Base-by-base conservation (phyloP, 345 rosid species). In the Sonneratia alba region DNA sequence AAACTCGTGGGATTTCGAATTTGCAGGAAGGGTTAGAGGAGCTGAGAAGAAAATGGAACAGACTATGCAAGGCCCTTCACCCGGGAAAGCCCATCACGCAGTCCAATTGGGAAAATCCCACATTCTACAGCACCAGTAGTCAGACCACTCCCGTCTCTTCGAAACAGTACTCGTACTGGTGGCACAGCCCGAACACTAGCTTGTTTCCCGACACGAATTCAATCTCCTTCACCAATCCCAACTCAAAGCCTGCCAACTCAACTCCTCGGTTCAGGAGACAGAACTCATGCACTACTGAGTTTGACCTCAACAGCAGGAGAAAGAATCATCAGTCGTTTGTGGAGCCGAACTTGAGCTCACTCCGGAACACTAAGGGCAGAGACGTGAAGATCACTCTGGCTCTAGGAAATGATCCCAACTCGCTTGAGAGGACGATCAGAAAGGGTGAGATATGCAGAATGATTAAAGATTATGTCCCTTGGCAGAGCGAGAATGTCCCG, bases 361-460 rank as follows among this genome's bases (percentile, higher is more conserved):
- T 89, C 67, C 86, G 80, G 83, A 83, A 76, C 72, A 76, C 70
- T 63, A 85, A 80, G 73, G 88, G 80, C 36, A 80, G 82, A 71
- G 95, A 91, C 66, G 81, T 83, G 22, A 91, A 84, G 79, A 84
- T 89, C 76, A 86, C 89, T 49, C 95, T 91, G 77, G 89, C 85
- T 16, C 91, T 91, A 65, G 95, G 97, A 9, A 87, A 70, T 77
- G 83, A 77, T 65, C 69, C 78, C 19, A 18, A n/a, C 14, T 42
- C 53, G 55, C 70, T 68, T 15, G 56, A 68, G 70, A 15, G 49
- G 55, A 48, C 36, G 32, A 45, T 38, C 70, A 10, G 56, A 51
- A 68, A n/a, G 4, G 70, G 55, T 32, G 53, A 68, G 24, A 68
- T 68, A 36, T 43, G 70, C 43, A 2, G 70, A 16, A 37, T 68